Base-by-base conservation (phyloP, 2,329 filamentous ascomycete genomes). In the Cladosporium oxysporum region DNA sequence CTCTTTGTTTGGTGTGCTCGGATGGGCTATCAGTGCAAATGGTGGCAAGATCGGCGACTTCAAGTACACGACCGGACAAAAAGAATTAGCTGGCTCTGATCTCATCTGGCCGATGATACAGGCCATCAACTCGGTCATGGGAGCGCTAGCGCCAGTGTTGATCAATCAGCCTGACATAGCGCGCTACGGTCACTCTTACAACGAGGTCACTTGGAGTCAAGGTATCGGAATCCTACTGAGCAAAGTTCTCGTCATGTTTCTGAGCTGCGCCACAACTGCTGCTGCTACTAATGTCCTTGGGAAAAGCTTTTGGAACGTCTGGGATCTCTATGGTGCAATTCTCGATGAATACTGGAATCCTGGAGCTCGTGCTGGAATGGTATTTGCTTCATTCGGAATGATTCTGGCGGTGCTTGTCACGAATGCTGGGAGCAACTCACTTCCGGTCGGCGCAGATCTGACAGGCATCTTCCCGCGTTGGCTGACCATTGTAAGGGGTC, bases 101-200 rank as follows among this genome's bases (percentile, higher is more conserved):
- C 69, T 73, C 3, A 76, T 76, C 26, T 79, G 79, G 79, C 74
- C 76, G 5, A 75, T 79, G 69, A 77, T 81, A 69, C 73, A 72
- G 47, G 79, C 78, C 10, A 79, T 81, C 67, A 81, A 81, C 65
- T 76, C 76, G 18, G 76, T 81, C 37, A 76, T 79, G 53, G 79
- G 77, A 10, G 77, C 78, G 1, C 74, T 80, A 3, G 80, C 79
- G 8, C 77, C 78, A 0, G 75, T 79, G 58, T 72, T 80, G 29
- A 81, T 85, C 18, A 86, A 85, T 67, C 72, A 76, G 64, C 80
- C 81, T 1, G 81, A 83, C 67, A 79, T 82, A 67, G 79, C 80
- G 14, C 73, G 81, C 35, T 83, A 78, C 75, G 73, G 72, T 50
- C 75, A 73, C 64, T 79, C 74, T 10, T 76, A 73, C 66, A 74